A percentile compares a stretch with the other conserved stretches of the same genome.
Evolutionary conservation across 768 basidiomycete genomes (phyloP).

Genomic region (Trametes villosa): DNA sequence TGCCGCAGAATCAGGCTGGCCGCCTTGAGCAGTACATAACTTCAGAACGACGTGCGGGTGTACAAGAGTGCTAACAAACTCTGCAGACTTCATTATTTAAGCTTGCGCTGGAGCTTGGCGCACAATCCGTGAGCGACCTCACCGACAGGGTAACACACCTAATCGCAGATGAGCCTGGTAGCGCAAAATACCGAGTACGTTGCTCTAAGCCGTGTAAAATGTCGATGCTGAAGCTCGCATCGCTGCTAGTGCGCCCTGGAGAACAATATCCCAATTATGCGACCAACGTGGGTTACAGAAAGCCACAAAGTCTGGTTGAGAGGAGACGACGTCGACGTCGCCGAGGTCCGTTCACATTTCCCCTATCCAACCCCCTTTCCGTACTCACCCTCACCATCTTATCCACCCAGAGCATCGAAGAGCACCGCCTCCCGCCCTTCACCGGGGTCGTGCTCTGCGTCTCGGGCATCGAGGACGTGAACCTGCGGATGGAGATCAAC

Average conservation of each 20-base stretch:
- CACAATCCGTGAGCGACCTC: slow-evolving; percentile 66
- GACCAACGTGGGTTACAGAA: slow-evolving; percentile 76
- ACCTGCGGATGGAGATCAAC: slow-evolving; percentile 65
- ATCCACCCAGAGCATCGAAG: slow-evolving; percentile 53
- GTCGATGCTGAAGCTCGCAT: too few species aligned
- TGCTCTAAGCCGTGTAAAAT: too few species aligned
- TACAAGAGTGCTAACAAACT: too few species aligned
- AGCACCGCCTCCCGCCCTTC: slow-evolving; percentile 76
- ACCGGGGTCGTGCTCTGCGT: slow-evolving; percentile 68
- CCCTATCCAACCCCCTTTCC: neutral
- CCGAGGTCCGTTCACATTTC: slow-evolving; percentile 50
- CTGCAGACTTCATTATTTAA: slow-evolving; percentile 70
- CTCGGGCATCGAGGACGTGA: slow-evolving; percentile 73
- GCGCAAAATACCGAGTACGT: slow-evolving; percentile 78
- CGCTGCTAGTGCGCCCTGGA: slow-evolving; percentile 89
- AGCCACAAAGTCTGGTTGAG: slow-evolving; percentile 74
- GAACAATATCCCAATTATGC: slow-evolving; percentile 78
- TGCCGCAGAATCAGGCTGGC: too few species aligned
- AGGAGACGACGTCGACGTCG: slow-evolving; percentile 78
- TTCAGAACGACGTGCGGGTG: too few species aligned
- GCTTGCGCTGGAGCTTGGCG: slow-evolving; percentile 83
- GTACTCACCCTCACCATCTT: neutral
- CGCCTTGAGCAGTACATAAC: too few species aligned
- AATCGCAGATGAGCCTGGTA: slow-evolving; percentile 77
- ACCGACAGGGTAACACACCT: slow-evolving; percentile 91